These are phyloP conservation scores for Ascomycota sp. DNA, from an alignment of 2,329 filamentous ascomycete species.

Conservation along the genomic window DNA sequence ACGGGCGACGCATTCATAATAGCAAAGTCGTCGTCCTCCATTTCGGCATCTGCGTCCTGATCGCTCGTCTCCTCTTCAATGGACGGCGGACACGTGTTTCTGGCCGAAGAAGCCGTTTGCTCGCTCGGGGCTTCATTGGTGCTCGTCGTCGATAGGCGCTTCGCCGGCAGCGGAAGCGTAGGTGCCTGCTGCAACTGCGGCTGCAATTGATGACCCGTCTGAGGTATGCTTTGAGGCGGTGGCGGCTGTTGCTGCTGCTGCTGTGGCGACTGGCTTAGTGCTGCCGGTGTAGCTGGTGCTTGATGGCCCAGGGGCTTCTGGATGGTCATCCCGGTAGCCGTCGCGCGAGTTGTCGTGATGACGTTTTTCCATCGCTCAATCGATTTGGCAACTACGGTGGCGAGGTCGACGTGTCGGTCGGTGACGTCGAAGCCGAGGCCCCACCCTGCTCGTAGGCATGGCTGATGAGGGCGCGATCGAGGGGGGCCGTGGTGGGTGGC, in stretches of 20 bases:
- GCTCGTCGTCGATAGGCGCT: slow-evolving; percentile 15
- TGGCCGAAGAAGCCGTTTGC: slow-evolving; percentile 10
- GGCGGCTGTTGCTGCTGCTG: no score
- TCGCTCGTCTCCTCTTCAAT: slow-evolving; percentile 27
- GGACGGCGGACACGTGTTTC: slow-evolving; percentile 17
- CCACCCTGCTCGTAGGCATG: slow-evolving; percentile 23
- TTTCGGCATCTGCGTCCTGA: slow-evolving; percentile 24
- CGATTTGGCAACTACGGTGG: slow-evolving; percentile 27
- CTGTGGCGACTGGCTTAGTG: slow-evolving; percentile 7
- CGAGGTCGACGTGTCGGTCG: slow-evolving; percentile 31
- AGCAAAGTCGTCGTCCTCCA: slow-evolving; percentile 39
- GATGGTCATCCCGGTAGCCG: slow-evolving; percentile 22
- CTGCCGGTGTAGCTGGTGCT: slow-evolving; percentile 4
- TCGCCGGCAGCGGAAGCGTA: slow-evolving; percentile 6
- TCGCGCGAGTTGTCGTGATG: slow-evolving; percentile 27
- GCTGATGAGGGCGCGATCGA: slow-evolving; percentile 27
- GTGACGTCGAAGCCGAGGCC: slow-evolving; percentile 25
- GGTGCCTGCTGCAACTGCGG: no score
- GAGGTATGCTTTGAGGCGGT: no score
- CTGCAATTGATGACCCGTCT: slow-evolving; percentile 7
- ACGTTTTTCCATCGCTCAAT: slow-evolving; percentile 44
- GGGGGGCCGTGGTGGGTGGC: slow-evolving; percentile 28
- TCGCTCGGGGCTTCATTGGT: slow-evolving; percentile 15
- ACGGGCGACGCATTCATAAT: slow-evolving; percentile 23
- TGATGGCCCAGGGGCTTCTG: slow-evolving; percentile 27